A percentile compares a stretch with the other conserved stretches of the same genome.
Evolutionary conservation across 140 eudicot genomes (phyloP).

Genomic region (Bidens hawaiensis): DNA sequence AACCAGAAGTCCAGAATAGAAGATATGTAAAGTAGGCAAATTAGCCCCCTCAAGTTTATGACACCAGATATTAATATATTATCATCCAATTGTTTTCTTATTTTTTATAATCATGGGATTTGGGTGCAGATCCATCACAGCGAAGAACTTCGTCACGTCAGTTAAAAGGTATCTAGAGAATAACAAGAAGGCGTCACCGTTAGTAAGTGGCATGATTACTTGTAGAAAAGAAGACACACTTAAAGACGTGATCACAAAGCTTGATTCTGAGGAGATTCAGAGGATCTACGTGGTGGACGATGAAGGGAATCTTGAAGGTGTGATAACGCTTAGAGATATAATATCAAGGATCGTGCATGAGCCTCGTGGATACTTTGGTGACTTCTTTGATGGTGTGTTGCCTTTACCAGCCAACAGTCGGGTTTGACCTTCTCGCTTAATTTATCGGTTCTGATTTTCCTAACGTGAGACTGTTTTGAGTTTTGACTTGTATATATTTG

Average conservation of each 20-base stretch:
- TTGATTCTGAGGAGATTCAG: constrained; percentile 70
- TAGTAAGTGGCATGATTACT: constrained; percentile 59
- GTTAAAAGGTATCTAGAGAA: constrained; percentile 59
- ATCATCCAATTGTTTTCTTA: not conserved
- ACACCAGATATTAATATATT: not conserved
- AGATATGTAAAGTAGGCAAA: not conserved
- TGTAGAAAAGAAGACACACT: constrained; percentile 55
- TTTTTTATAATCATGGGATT: not conserved
- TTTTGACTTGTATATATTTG: constrained; percentile 19
- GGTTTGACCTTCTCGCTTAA: constrained; percentile 34
- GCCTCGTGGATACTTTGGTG: constrained; percentile 92
- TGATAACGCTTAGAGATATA: constrained; percentile 81
- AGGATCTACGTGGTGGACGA: constrained; percentile 81
- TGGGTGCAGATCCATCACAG: constrained; percentile 67
- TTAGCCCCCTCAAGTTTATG: not conserved
- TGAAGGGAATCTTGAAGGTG: constrained; percentile 65
- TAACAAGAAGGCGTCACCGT: constrained; percentile 37
- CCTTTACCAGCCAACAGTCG: constrained; percentile 82
- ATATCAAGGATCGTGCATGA: constrained; percentile 87
- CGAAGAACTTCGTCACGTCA: constrained; percentile 71
- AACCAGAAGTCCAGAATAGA: no score
- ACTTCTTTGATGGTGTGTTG: constrained; percentile 82
- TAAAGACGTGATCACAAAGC: constrained; percentile 58
- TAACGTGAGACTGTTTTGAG: constrained; percentile 17
- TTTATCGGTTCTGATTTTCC: not conserved